Percentiles rank a stretch among this genome's conserved stretches.
phyloP scores from a whole-genome alignment of 73 alveolate genomes.

The Paramecium tetraurelia region DNA sequence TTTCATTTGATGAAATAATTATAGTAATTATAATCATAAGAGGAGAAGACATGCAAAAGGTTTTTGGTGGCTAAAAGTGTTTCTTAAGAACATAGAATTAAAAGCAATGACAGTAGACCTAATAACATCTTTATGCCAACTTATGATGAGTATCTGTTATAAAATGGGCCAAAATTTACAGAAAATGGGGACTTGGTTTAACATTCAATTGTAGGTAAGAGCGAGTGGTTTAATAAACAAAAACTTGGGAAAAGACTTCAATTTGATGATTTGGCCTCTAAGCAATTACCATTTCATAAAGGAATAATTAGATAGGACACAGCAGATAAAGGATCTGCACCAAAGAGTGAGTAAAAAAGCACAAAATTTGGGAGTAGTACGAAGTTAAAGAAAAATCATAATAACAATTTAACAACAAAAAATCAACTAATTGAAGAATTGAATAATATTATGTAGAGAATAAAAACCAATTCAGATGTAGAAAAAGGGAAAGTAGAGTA shows the following conservation, averaged over 20 bases:
- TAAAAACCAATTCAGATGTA: neutral
- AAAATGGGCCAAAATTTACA: constrained; percentile 1
- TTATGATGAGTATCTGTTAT: neutral
- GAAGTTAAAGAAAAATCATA: neutral
- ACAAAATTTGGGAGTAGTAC: neutral
- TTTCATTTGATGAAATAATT: neutral
- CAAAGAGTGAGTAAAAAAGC: neutral
- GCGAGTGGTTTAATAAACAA: neutral
- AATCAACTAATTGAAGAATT: constrained; percentile 33
- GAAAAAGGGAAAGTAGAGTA: neutral
- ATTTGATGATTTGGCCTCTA: neutral
- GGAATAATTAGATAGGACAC: neutral
- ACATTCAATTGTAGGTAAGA: neutral
- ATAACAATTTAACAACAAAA: constrained; percentile 2
- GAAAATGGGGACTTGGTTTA: neutral
- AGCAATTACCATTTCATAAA: neutral
- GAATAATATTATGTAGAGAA: neutral
- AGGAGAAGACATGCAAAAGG: neutral
- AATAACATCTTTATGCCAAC: neutral
- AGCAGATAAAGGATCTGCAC: neutral
- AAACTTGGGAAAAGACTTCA: neutral
- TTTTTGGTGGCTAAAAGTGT: neutral
- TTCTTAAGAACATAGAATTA: neutral
- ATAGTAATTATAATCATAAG: neutral
- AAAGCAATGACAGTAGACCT: neutral